Conservation (phyloP, 2,329 filamentous ascomycete genomes). For the Neofusicoccum kwambonambiense region DNA sequence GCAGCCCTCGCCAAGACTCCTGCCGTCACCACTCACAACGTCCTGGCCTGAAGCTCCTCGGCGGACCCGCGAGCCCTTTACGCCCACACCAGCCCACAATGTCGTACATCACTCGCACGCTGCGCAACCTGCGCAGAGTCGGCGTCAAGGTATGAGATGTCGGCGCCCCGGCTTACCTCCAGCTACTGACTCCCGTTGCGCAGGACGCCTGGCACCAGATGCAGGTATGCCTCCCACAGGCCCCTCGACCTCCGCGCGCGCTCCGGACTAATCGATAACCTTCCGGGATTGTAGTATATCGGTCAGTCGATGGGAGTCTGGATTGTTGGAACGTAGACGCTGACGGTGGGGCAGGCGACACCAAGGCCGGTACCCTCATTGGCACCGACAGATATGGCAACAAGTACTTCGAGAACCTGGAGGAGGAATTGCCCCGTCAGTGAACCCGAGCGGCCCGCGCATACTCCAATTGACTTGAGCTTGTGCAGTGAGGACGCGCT, state of each 20-base stretch:
- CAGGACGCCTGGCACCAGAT: constrained; percentile 91
- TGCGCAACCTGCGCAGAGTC: constrained; percentile 82
- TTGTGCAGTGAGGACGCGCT: constrained; percentile 78
- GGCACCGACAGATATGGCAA: constrained; percentile 89
- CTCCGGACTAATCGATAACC: constrained; percentile 7
- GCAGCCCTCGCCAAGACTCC: constrained; percentile 7
- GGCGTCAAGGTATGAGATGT: constrained; percentile 71
- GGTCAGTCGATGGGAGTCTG: constrained; percentile 27
- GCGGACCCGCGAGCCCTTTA: background rate
- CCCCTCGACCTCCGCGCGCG: constrained; percentile 3
- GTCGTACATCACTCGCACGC: constrained; percentile 86
- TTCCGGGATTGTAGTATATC: constrained; percentile 34
- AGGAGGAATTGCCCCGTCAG: constrained; percentile 86
- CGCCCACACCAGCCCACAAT: constrained; percentile 54
- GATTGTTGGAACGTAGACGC: constrained; percentile 2
- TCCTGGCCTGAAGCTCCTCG: constrained; percentile 3
- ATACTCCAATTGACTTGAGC: constrained; percentile 19
- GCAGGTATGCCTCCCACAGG: constrained; percentile 64
- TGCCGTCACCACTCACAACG: constrained; percentile 6
- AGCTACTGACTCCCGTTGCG: constrained; percentile 17
- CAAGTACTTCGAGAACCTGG: constrained; percentile 93
- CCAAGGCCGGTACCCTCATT: constrained; percentile 85
- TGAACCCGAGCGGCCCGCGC: background rate
- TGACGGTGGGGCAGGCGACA: constrained; percentile 69
- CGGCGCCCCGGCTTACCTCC: constrained; percentile 30